phyloP scores from a whole-genome alignment of 2,329 filamentous ascomycete species.

The Boeremia exigua region DNA sequence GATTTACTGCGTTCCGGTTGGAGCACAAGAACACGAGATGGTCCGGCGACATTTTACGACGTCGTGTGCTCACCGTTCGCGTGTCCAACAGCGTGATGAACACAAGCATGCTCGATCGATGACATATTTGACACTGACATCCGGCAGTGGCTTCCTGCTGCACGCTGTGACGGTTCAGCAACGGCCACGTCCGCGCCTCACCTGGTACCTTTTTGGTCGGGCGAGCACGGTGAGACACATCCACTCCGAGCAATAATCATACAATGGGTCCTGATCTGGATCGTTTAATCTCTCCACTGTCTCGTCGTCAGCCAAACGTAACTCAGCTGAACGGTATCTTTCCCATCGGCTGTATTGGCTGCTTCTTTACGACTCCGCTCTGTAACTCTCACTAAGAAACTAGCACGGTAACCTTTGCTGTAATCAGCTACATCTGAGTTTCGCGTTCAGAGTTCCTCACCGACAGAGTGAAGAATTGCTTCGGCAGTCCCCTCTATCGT shows the following conservation, averaged over 20 bases:
- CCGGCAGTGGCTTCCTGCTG: constrained; percentile 3
- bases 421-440: constrained; percentile 13
- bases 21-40: constrained; percentile 15
- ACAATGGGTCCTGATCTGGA: constrained; percentile 22
- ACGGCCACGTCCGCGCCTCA: constrained; percentile 32
- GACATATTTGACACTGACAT: constrained; percentile 21
- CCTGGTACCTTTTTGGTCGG: constrained; percentile 8
- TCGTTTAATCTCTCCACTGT: constrained; percentile 16
- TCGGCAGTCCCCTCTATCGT: background rate
- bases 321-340: constrained; percentile 21
- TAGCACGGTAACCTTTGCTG: constrained; percentile 13
- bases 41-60: constrained; percentile 8
- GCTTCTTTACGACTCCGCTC: constrained; percentile 12
- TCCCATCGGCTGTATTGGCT: constrained; percentile 6
- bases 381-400: constrained; percentile 5
- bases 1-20: constrained; percentile 16
- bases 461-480: constrained; percentile 9
- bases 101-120: constrained; percentile 8
- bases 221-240: constrained; percentile 28
- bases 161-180: constrained; percentile 29
- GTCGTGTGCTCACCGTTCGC: constrained; percentile 11
- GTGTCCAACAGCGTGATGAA: constrained; percentile 1
- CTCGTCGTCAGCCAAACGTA: constrained; percentile 31
- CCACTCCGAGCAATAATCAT: constrained; percentile 13
- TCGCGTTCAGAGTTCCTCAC: constrained; percentile 12